Evolutionary conservation across 2,329 filamentous ascomycete genomes (phyloP).

Genomic region (Geosmithia morbida): DNA sequence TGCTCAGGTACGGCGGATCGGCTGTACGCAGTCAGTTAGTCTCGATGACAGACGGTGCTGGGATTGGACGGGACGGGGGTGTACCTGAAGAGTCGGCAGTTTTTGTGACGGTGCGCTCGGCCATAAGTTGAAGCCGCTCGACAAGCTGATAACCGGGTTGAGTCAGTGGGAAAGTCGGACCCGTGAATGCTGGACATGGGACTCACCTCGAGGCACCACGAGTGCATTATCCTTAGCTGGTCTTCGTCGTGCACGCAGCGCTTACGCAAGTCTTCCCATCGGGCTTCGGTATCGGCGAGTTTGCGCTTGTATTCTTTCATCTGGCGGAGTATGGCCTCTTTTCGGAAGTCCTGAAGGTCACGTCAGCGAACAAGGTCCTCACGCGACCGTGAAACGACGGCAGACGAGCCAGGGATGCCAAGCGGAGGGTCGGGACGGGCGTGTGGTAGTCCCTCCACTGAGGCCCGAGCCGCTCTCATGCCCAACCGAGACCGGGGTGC

Average conservation of each 20-base stretch:
- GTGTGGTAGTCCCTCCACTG: background rate
- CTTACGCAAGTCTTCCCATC: constrained; percentile 68
- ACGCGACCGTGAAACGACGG: background rate
- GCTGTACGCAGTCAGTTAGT: background rate
- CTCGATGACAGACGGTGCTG: background rate
- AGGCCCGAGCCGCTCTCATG: background rate
- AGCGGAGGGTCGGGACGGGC: background rate
- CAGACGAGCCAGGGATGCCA: background rate
- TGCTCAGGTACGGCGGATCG: constrained; percentile 43
- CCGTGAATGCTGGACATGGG: background rate
- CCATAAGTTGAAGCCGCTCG: constrained; percentile 49
- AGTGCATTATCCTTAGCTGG: constrained; percentile 78
- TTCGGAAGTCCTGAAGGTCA: constrained; percentile 18
- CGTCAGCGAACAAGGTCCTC: background rate
- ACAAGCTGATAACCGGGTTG: constrained; percentile 29
- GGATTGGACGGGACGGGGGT: constrained; percentile 10
- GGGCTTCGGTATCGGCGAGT: constrained; percentile 65
- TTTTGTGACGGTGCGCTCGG: constrained; percentile 26
- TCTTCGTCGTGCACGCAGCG: constrained; percentile 76
- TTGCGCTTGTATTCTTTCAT: constrained; percentile 98
- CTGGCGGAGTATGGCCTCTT: constrained; percentile 92
- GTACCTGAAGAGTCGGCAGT: constrained; percentile 3
- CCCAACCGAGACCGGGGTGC: background rate
- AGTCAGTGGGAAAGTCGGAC: background rate
- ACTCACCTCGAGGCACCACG: constrained; percentile 81